Evolutionary conservation across 106 monocot genomes (phyloP).

Genomic region (Acorus gramineus): DNA sequence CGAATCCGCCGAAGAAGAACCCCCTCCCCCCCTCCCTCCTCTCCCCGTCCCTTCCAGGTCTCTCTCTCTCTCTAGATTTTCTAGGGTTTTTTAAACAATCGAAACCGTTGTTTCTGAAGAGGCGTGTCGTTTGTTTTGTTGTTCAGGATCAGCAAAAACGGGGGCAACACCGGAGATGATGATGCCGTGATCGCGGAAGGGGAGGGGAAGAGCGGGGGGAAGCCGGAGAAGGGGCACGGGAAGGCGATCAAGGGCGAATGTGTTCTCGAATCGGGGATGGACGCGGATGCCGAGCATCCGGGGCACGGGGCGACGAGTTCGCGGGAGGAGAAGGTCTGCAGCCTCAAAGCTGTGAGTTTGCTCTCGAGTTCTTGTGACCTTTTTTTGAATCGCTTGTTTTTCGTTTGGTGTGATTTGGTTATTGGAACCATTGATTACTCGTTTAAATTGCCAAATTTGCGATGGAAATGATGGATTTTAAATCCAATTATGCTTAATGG

Average conservation of each 20-base stretch:
- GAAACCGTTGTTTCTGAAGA: too few species aligned
- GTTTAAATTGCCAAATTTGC: not conserved
- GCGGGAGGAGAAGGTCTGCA: constrained; percentile 94
- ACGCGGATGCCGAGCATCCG: constrained; percentile 78
- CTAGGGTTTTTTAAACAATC: too few species aligned
- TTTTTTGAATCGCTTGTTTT: not conserved
- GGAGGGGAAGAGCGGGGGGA: constrained; percentile 31
- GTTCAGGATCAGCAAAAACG: constrained; percentile 57
- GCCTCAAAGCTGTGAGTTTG: constrained; percentile 78
- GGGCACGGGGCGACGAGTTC: constrained; percentile 59
- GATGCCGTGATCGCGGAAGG: constrained; percentile 63
- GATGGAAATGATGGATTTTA: too few species aligned
- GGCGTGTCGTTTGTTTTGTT: not conserved
- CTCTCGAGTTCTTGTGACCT: not conserved
- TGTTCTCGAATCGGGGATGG: constrained; percentile 1
- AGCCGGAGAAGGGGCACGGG: not conserved
- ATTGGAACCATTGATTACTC: not conserved
- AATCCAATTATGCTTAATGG: too few species aligned
- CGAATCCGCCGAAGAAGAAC: constrained; percentile 76
- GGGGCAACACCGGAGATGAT: constrained; percentile 20
- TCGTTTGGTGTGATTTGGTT: not conserved
- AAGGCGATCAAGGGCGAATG: not conserved
- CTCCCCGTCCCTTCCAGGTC: constrained; percentile 29
- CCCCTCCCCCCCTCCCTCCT: constrained; percentile 19
- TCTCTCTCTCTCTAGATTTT: not conserved